These are phyloP conservation scores for Otatea glauca DNA, from an alignment of 176 grass and related monocot genomes.

Conservation along the genomic window DNA sequence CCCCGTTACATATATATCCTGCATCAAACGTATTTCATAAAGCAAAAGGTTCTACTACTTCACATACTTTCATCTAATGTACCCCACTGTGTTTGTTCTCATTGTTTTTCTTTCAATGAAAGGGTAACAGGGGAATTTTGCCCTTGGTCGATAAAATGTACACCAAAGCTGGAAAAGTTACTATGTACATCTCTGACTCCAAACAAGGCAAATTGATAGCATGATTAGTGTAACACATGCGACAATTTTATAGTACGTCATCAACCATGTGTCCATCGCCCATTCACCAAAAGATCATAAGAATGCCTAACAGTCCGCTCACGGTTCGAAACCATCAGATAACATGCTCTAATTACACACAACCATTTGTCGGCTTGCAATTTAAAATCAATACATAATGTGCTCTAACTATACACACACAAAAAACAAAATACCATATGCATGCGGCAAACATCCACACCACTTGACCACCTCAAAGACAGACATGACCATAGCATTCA, in stretches of 20 bases:
- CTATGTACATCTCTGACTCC: background rate
- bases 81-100: background rate
- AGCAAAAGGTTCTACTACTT: slow-evolving; percentile 7
- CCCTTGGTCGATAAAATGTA: slow-evolving; percentile 9
- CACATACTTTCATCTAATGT: background rate
- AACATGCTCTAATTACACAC: slow-evolving; percentile 14
- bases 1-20: background rate
- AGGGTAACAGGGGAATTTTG: background rate
- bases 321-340: background rate
- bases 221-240: slow-evolving; percentile 11
- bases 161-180: background rate
- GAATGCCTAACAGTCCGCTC: background rate
- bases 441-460: background rate
- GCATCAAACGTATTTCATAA: background rate
- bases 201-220: slow-evolving; percentile 3
- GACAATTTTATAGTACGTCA: background rate
- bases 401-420: background rate
- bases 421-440: slow-evolving; percentile 28
- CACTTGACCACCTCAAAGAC: background rate
- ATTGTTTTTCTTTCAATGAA: slow-evolving; percentile 1
- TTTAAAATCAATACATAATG: slow-evolving; percentile 7
- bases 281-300: background rate
- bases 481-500: background rate
- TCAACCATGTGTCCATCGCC: background rate
- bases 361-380: slow-evolving; percentile 11